These are phyloP conservation scores for Recurvomyces mirabilis DNA, from an alignment of 495 filamentous ascomycete species.

Conservation along the genomic window DNA sequence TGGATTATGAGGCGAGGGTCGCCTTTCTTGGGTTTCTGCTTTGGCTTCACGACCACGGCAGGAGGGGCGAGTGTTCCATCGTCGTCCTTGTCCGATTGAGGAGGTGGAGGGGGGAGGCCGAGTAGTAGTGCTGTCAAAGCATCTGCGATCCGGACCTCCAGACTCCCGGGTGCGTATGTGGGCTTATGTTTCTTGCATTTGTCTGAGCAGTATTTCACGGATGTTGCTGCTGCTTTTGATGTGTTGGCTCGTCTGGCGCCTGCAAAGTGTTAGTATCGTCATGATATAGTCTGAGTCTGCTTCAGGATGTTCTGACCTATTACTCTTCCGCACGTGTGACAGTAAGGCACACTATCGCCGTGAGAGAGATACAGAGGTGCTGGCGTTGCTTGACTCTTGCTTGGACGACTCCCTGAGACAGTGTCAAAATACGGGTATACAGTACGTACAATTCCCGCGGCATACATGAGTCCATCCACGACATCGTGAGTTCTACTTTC, in stretches of 20 bases:
- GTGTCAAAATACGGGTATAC: neutral
- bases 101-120: constrained; percentile 7
- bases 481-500: neutral
- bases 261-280: neutral
- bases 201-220: constrained; percentile 27
- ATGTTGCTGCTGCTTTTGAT: constrained; percentile 6
- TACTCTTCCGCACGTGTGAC: constrained; percentile 32
- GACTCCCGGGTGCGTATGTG: constrained; percentile 5
- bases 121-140: constrained; percentile 22
- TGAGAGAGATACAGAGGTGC: constrained; percentile 31
- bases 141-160: constrained; percentile 23
- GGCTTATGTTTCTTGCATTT: constrained; percentile 25
- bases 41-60: neutral
- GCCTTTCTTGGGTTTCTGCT: constrained; percentile 24
- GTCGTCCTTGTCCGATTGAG: neutral
- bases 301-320: too few relatives aligned
- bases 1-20: constrained; percentile 24
- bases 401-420: constrained; percentile 1
- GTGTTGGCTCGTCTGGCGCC: constrained; percentile 17
- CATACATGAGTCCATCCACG: constrained; percentile 11
- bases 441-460: too few relatives aligned
- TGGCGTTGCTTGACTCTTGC: constrained; percentile 9
- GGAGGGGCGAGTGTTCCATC: neutral
- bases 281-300: too few relatives aligned
- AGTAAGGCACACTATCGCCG: constrained; percentile 31